phyloP scores from a whole-genome alignment of 208 protist genomes.

The Lotmaria passim region DNA sequence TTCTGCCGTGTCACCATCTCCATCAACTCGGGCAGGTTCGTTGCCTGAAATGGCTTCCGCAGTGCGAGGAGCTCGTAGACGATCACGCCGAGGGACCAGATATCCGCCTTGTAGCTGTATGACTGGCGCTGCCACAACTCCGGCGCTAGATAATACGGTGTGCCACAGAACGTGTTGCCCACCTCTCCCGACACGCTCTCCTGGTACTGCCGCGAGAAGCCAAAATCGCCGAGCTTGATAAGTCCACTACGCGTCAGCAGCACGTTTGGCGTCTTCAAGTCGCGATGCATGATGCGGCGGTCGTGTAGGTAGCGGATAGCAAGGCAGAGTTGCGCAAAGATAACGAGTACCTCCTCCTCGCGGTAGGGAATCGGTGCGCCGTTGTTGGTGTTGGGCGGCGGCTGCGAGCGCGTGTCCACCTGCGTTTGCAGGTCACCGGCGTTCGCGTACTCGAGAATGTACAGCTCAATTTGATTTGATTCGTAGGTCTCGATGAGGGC shows the following conservation, averaged over 20 bases:
- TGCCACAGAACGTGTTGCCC: conserved; percentile 70
- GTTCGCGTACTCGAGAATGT: conserved; percentile 84
- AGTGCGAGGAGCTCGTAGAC: conserved; percentile 82
- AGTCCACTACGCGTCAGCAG: conserved; percentile 66
- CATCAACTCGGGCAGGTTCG: conserved; percentile 56
- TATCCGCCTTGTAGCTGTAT: conserved; percentile 92
- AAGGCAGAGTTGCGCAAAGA: conserved; percentile 71
- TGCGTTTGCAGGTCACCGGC: conserved; percentile 75
- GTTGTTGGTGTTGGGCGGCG: conserved; percentile 21
- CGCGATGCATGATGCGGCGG: conserved; percentile 80
- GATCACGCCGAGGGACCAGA: conserved; percentile 90
- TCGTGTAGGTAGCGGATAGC: conserved; percentile 84
- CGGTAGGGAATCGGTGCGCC: conserved; percentile 35
- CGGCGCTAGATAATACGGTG: conserved; percentile 90
- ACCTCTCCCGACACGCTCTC: conserved; percentile 56
- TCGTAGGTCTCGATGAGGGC: conserved; percentile 56
- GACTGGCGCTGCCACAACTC: conserved; percentile 87
- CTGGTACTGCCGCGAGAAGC: conserved; percentile 68
- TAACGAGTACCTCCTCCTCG: conserved; percentile 69
- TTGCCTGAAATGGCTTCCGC: conserved; percentile 65
- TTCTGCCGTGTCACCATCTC: conserved; percentile 50
- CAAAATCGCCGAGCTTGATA: conserved; percentile 91
- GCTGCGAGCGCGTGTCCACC: conserved; percentile 48
- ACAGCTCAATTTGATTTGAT: conserved; percentile 40
- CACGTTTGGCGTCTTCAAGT: conserved; percentile 85